Conservation (phyloP, 2,329 filamentous ascomycete genomes). For the Scedosporium minutisporum region DNA sequence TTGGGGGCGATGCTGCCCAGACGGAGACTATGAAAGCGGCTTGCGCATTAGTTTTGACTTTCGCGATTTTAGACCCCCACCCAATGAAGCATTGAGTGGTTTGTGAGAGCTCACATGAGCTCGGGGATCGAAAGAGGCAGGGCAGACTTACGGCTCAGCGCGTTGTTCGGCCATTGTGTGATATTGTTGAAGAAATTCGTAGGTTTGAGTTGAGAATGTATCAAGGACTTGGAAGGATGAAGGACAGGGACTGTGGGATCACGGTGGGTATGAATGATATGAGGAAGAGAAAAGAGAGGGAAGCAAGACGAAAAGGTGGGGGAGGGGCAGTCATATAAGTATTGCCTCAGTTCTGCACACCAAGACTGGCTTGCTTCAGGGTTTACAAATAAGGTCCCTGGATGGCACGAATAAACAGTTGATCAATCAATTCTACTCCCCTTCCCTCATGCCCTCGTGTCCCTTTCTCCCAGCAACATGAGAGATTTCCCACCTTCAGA, state of each 20-base stretch:
- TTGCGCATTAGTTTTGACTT: background rate
- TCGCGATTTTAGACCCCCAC: background rate
- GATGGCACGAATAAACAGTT: background rate
- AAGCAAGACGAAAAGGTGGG: background rate
- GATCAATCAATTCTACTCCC: background rate
- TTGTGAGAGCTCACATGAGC: background rate
- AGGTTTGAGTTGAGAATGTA: background rate
- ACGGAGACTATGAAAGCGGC: conserved; percentile 38
- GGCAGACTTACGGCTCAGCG: conserved; percentile 3
- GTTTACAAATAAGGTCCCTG: background rate
- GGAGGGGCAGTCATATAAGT: conserved; percentile 3
- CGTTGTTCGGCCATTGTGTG: conserved; percentile 7
- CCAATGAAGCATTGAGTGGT: background rate
- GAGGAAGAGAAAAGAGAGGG: background rate
- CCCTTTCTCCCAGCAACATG: background rate
- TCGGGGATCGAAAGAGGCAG: background rate
- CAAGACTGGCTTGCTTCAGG: background rate
- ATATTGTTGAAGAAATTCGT: background rate
- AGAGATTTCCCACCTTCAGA: background rate
- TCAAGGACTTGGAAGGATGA: conserved; percentile 1
- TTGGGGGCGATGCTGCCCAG: conserved; percentile 63
- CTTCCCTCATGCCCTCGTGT: background rate
- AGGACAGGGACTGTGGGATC: background rate
- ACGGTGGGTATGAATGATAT: background rate
- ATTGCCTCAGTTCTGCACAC: background rate